phyloP scores from a whole-genome alignment of 2,329 filamentous ascomycete species.

The Zarea fungicola region DNA sequence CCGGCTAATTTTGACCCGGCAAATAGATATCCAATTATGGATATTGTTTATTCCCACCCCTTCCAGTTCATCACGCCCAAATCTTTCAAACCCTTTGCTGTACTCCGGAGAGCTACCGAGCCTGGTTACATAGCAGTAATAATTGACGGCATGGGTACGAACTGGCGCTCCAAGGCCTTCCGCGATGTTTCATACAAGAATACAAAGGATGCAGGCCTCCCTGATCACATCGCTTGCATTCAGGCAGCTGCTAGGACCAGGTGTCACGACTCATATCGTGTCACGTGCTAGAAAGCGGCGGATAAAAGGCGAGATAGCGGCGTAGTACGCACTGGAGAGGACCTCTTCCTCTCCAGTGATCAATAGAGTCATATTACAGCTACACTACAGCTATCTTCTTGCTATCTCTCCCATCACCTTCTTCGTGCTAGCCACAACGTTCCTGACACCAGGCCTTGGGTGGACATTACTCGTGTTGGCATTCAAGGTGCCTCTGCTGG shows the following conservation, averaged over 20 bases:
- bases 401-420: too few species aligned
- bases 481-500: slow-evolving; percentile 26
- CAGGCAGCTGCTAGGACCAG: slow-evolving; percentile 20
- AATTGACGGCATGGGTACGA: slow-evolving; percentile 28
- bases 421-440: too few species aligned
- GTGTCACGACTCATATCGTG: too few species aligned
- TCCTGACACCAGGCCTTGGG: slow-evolving; percentile 25
- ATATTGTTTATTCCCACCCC: slow-evolving; percentile 25
- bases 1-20: slow-evolving; percentile 20
- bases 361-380: too few species aligned
- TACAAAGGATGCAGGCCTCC: slow-evolving; percentile 23
- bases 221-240: slow-evolving; percentile 25
- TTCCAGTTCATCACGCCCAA: slow-evolving; percentile 21
- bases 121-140: slow-evolving; percentile 25
- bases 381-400: too few species aligned
- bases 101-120: slow-evolving; percentile 20
- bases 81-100: slow-evolving; percentile 16
- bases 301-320: too few species aligned
- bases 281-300: too few species aligned
- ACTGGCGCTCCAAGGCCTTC: slow-evolving; percentile 24
- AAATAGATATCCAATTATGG: slow-evolving; percentile 23
- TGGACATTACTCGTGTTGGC: slow-evolving; percentile 24
- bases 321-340: too few species aligned
- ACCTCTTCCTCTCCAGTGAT: too few species aligned
- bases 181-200: slow-evolving; percentile 27